These are phyloP conservation scores for Chaetoceros muelleri DNA, from an alignment of 108 stramenopile genomes.

Conservation along the genomic window DNA sequence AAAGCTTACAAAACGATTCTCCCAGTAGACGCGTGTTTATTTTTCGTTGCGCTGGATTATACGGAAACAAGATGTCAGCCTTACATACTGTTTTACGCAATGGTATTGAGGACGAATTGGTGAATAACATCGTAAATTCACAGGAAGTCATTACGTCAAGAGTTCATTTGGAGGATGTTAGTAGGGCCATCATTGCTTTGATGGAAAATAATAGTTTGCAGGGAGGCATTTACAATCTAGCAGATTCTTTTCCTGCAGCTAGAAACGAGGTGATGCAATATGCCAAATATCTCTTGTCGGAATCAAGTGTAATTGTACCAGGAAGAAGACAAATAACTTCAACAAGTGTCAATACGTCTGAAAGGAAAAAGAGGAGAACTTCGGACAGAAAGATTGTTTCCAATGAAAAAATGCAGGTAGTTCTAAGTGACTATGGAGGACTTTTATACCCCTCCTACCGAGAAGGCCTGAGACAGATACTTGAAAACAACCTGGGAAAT, in stretches of 20 bases:
- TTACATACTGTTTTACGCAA: slow-evolving; percentile 45
- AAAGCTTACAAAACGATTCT: slow-evolving; percentile 6
- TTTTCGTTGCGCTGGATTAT: slow-evolving; percentile 74
- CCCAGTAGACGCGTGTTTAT: slow-evolving; percentile 9
- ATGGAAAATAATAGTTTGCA: slow-evolving; percentile 10
- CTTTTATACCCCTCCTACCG: neutral
- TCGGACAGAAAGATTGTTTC: neutral
- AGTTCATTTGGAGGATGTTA: slow-evolving; percentile 51
- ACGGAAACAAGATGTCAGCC: slow-evolving; percentile 50
- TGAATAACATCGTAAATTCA: neutral
- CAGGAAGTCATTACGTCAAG: slow-evolving; percentile 28
- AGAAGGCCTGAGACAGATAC: neutral
- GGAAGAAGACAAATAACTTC: neutral
- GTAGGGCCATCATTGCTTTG: slow-evolving; percentile 31
- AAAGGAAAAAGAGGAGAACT: neutral
- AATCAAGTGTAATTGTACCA: neutral
- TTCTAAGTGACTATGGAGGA: neutral
- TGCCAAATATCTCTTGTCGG: slow-evolving; percentile 18
- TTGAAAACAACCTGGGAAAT: neutral
- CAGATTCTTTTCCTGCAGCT: slow-evolving; percentile 51
- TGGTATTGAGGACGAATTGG: neutral
- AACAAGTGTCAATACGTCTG: neutral
- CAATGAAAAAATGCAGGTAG: neutral
- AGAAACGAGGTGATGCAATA: slow-evolving; percentile 33
- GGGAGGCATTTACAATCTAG: slow-evolving; percentile 43